phyloP scores from a whole-genome alignment of 306 rosid genomes.

The Malus fusca region DNA sequence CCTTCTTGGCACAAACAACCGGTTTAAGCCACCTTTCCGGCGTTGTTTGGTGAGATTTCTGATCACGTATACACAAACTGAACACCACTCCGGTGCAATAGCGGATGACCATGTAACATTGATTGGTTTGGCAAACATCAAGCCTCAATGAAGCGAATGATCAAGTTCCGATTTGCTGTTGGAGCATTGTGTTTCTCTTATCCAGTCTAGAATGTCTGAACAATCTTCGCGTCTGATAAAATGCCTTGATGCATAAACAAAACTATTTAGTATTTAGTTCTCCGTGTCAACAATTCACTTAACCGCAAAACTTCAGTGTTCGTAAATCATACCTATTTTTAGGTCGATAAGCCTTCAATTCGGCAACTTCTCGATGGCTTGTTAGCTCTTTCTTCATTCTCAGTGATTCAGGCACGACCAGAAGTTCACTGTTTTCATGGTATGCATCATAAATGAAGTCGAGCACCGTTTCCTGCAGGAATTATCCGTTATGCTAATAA shows the following conservation, averaged over 20 bases:
- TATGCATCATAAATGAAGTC: slow-evolving; percentile 54
- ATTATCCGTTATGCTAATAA: slow-evolving; percentile 15
- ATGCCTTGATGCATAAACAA: slow-evolving; percentile 43
- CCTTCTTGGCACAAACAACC: background rate
- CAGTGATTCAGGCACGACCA: slow-evolving; percentile 53
- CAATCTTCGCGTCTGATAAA: slow-evolving; percentile 68
- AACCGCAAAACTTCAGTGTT: background rate
- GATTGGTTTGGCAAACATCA: slow-evolving; percentile 3
- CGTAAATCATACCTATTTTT: slow-evolving; percentile 44
- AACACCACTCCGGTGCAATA: background rate
- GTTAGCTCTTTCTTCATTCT: slow-evolving; percentile 51
- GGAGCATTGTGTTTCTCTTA: slow-evolving; percentile 42
- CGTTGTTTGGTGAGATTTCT: background rate
- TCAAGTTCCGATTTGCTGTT: slow-evolving; percentile 2
- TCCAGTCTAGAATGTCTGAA: slow-evolving; percentile 64
- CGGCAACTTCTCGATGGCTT: slow-evolving; percentile 37
- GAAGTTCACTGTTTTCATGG: slow-evolving; percentile 36
- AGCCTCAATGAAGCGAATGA: slow-evolving; percentile 16
- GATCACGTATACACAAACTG: background rate
- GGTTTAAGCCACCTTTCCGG: background rate
- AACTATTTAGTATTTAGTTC: background rate
- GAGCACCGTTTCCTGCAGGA: slow-evolving; percentile 62
- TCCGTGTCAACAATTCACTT: background rate
- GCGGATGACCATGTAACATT: background rate
- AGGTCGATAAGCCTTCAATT: slow-evolving; percentile 56